Conservation (phyloP, 2,329 filamentous ascomycete species). For the Paracoccidioides brasiliensis region DNA sequence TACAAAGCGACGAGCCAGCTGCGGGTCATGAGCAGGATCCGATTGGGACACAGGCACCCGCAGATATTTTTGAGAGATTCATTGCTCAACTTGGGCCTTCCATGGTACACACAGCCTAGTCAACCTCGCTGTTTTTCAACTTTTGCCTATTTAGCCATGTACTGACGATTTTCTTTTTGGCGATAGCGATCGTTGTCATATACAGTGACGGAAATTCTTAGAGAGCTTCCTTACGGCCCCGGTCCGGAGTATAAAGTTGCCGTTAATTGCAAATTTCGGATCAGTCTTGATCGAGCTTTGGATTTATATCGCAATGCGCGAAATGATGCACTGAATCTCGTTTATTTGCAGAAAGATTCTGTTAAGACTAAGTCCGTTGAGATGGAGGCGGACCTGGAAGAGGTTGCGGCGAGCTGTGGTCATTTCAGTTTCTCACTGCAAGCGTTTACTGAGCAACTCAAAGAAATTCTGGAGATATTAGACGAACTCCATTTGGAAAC, state of each 20-base stretch:
- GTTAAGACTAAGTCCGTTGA: conserved; percentile 55
- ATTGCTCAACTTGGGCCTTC: conserved; percentile 80
- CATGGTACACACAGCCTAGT: conserved; percentile 41
- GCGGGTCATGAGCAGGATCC: neutral
- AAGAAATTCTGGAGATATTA: conserved; percentile 66
- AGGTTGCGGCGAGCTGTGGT: conserved; percentile 93
- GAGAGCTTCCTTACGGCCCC: conserved; percentile 69
- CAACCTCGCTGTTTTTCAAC: conserved; percentile 4
- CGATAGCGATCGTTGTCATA: conserved; percentile 71
- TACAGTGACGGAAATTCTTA: conserved; percentile 76
- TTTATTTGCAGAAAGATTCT: conserved; percentile 71
- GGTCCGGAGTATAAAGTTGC: conserved; percentile 54
- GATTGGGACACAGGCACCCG: conserved; percentile 33
- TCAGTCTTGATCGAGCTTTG: conserved; percentile 69
- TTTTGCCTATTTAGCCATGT: conserved; percentile 7
- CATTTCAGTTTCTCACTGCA: conserved; percentile 90
- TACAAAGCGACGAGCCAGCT: neutral
- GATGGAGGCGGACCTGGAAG: conserved; percentile 85
- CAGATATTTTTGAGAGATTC: conserved; percentile 84
- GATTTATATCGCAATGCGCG: conserved; percentile 65
- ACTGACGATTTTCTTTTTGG: conserved; percentile 6
- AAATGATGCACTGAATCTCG: conserved; percentile 58
- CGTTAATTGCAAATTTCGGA: conserved; percentile 66
- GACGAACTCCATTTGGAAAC: conserved; percentile 65
- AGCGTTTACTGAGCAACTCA: conserved; percentile 82